A percentile compares a stretch with the other conserved stretches of the same genome.
Evolutionary conservation across 805 yeast species (phyloP).

Genomic region (Starmerella apis): DNA sequence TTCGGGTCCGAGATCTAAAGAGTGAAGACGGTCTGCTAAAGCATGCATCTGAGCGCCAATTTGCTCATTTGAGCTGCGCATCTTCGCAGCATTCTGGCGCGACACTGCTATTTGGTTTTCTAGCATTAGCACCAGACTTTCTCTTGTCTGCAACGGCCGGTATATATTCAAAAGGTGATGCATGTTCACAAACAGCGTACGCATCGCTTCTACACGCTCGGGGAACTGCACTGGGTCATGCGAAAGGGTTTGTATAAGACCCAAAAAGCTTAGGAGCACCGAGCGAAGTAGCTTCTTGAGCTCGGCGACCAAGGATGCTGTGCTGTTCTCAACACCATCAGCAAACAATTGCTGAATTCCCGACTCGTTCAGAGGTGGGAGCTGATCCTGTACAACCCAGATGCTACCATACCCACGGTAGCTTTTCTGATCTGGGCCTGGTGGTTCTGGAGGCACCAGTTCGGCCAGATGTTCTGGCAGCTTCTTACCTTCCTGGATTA

Average conservation of each 20-base stretch:
- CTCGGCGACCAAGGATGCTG: slow-evolving; percentile 36
- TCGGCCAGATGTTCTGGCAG: slow-evolving; percentile 17
- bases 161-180: slow-evolving; percentile 88
- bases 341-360: slow-evolving; percentile 68
- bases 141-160: slow-evolving; percentile 91
- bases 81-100: slow-evolving; percentile 28
- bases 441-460: slow-evolving; percentile 32
- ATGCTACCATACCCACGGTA: slow-evolving; percentile 83
- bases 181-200: slow-evolving; percentile 72
- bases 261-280: slow-evolving; percentile 66
- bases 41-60: slow-evolving; percentile 34
- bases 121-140: slow-evolving; percentile 65
- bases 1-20: neutral
- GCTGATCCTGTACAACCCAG: slow-evolving; percentile 68
- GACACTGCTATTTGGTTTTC: slow-evolving; percentile 48
- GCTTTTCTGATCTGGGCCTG: slow-evolving; percentile 33
- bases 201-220: slow-evolving; percentile 62
- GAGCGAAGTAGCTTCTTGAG: slow-evolving; percentile 72
- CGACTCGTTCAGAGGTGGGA: slow-evolving; percentile 63
- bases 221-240: slow-evolving; percentile 58
- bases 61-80: slow-evolving; percentile 35
- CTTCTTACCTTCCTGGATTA: slow-evolving; percentile 9
- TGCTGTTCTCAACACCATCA: slow-evolving; percentile 23
- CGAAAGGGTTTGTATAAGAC: slow-evolving; percentile 66
- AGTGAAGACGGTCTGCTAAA: slow-evolving; percentile 29